A percentile compares a stretch with the other conserved stretches of the same genome.
Evolutionary conservation across 2,329 filamentous ascomycete genomes (phyloP).

Genomic region (Alternaria sp.): DNA sequence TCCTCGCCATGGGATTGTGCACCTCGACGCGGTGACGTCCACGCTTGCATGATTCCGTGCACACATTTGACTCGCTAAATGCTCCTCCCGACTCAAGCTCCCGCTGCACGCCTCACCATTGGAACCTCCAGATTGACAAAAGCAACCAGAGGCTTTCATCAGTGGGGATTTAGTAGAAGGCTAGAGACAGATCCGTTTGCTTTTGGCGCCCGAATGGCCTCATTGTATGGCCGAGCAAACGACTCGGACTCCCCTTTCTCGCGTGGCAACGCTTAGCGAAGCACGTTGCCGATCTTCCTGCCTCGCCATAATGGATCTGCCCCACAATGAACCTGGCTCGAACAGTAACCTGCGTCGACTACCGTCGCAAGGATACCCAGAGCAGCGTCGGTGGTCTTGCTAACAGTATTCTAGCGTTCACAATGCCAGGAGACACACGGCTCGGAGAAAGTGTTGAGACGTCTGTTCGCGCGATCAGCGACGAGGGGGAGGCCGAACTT

Average conservation of each 20-base stretch:
- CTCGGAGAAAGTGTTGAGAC: conserved; percentile 14
- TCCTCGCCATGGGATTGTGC: background rate
- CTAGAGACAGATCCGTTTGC: background rate
- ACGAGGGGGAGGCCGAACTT: background rate
- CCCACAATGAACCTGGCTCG: conserved; percentile 14
- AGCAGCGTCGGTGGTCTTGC: conserved; percentile 11
- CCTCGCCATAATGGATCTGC: conserved; percentile 1
- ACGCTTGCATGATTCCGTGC: conserved; percentile 8
- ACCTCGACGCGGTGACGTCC: background rate
- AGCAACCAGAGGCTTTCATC: background rate
- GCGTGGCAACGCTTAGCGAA: conserved; percentile 1
- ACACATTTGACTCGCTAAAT: conserved; percentile 3
- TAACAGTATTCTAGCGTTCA: conserved; percentile 16
- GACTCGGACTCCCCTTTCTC: background rate
- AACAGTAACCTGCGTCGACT: conserved; percentile 9
- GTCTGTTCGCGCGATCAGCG: conserved; percentile 14
- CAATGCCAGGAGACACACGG: conserved; percentile 3
- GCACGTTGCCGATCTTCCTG: conserved; percentile 17
- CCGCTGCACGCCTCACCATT: background rate
- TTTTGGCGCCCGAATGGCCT: background rate
- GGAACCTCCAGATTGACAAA: background rate
- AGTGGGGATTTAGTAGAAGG: background rate
- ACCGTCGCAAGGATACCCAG: conserved; percentile 12
- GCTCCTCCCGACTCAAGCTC: conserved; percentile 2
- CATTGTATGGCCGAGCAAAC: background rate